phyloP scores from a whole-genome alignment of 2,329 filamentous ascomycete species.

The Ophiocordyceps polyrhachis-furcata region DNA sequence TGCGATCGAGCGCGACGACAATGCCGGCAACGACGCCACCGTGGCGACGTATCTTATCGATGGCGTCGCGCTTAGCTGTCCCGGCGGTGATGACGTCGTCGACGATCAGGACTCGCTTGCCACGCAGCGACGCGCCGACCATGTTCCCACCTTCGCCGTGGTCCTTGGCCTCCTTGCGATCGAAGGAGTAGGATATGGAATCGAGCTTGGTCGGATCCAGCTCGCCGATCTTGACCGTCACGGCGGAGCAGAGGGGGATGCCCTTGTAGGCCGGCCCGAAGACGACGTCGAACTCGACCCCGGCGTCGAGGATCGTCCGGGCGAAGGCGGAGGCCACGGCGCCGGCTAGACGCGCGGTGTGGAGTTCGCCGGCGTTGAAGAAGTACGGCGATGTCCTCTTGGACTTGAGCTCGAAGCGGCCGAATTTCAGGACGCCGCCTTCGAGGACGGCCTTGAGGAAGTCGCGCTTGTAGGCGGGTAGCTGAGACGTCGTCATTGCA shows the following conservation, averaged over 20 bases:
- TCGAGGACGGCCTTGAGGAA: conserved; percentile 53
- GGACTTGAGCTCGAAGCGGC: conserved; percentile 79
- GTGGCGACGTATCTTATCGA: conserved; percentile 70
- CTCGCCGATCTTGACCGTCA: conserved; percentile 56
- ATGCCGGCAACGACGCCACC: conserved; percentile 76
- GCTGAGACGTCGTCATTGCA: conserved; percentile 11
- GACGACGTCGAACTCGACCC: conserved; percentile 57
- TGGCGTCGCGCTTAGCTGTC: conserved; percentile 82
- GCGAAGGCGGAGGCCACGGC: conserved; percentile 74
- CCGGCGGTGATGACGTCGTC: conserved; percentile 96
- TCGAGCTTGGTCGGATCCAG: conserved; percentile 48
- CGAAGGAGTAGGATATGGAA: conserved; percentile 67
- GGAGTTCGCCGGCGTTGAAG: conserved; percentile 90
- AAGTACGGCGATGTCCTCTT: conserved; percentile 88
- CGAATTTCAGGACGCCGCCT: conserved; percentile 59
- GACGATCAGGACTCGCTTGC: conserved; percentile 73
- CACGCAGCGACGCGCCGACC: conserved; percentile 69
- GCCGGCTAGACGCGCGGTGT: conserved; percentile 57
- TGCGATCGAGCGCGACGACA: conserved; percentile 71
- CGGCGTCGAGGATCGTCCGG: conserved; percentile 34
- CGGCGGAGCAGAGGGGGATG: conserved; percentile 70
- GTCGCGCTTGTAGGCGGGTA: conserved; percentile 48
- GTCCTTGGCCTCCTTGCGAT: conserved; percentile 90
- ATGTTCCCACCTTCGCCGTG: conserved; percentile 91
- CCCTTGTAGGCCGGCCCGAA: conserved; percentile 96